Evolutionary conservation across 768 basidiomycete genomes (phyloP), one percentile per base, ranked within the genome.

Genomic region (Clitopilus passeckerianus): DNA sequence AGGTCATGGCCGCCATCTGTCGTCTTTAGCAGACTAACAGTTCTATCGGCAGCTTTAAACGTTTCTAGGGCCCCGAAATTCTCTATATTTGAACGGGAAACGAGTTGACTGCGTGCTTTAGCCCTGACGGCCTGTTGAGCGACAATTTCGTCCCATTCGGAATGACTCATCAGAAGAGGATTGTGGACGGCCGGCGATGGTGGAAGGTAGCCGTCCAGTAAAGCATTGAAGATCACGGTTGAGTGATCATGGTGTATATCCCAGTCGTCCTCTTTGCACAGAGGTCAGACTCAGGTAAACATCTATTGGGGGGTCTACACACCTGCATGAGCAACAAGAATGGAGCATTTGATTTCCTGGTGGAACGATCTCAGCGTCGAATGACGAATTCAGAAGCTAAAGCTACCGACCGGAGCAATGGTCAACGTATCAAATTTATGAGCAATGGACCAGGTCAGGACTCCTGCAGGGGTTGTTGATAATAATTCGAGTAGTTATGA

Each of bases 201-300:
- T 3, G 84, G 83, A n/a, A 90, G 77, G 56, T 82, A 74, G 0
- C 83, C 82, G 4, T 82, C 79, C 14, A 91, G 68, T 59, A 93
- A 82, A 0, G 81, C 75, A 27, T 89, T 79, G 71, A 92, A 92
- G 22, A 95, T 80, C 0, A 76, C 71, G 14, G 78, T 75, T 0
- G 92, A 86, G 68, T 95, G 92, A 0, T 79, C 74, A 63, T 84
- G 77, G 0, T 87, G 86, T 53, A 94, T 92, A 53, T 90, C 86
- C 64, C 74, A 76, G 71, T 95, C 93, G 68, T 93, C 78, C 61
- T 79, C 77, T 75, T 15, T 15, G 30, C 9, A 34, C 15, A 14
- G 22, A 37, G 16, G 9, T 18, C 7, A 33, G 16, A 33, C 9
- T 14, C 16, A 6, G 16, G 53, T 24, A 22, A 33, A 22, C 18